Evolutionary conservation across 306 rosid species (phyloP).

Genomic region (Heteromeles arbutifolia): DNA sequence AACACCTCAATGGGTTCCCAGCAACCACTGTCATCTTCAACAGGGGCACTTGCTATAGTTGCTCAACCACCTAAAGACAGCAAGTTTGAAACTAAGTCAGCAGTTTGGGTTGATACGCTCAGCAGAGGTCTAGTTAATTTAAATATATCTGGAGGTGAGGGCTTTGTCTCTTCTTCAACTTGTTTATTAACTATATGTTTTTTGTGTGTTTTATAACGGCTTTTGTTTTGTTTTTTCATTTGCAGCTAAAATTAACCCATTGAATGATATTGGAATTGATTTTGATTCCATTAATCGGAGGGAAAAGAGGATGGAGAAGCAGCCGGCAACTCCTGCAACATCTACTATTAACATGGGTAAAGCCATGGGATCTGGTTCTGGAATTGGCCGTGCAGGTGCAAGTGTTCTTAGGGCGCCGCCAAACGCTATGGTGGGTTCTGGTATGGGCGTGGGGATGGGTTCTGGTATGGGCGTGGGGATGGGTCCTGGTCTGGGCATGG

Average conservation of each 20-base stretch:
- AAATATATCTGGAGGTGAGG: conserved; percentile 96
- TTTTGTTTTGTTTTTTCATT: conserved; percentile 12
- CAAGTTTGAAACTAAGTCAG: conserved; percentile 86
- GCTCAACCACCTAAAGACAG: conserved; percentile 60
- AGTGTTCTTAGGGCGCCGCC: conserved; percentile 50
- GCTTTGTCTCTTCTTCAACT: neutral
- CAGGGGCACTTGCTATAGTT: conserved; percentile 40
- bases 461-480: conserved; percentile 36
- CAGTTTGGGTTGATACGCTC: conserved; percentile 94
- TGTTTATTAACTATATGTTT: neutral
- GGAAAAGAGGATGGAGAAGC: conserved; percentile 98
- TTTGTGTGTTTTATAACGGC: neutral
- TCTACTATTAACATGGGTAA: conserved; percentile 89
- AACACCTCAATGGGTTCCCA: conserved; percentile 39
- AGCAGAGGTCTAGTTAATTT: conserved; percentile 91
- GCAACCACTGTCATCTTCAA: conserved; percentile 34
- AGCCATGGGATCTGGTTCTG: conserved; percentile 99
- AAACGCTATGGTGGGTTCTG: conserved; percentile 59
- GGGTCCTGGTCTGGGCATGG: conserved; percentile 14
- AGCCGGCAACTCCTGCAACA: conserved; percentile 43
- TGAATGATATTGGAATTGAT: conserved; percentile 88
- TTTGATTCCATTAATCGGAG: conserved; percentile 87
- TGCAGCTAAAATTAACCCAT: conserved; percentile 88
- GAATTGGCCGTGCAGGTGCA: conserved; percentile 81
- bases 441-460: conserved; percentile 44